Percentiles rank a stretch among this genome's conserved stretches.
Evolutionary conservation across 2,329 filamentous ascomycete genomes (phyloP).

Genomic region (Aspergillus tanneri): DNA sequence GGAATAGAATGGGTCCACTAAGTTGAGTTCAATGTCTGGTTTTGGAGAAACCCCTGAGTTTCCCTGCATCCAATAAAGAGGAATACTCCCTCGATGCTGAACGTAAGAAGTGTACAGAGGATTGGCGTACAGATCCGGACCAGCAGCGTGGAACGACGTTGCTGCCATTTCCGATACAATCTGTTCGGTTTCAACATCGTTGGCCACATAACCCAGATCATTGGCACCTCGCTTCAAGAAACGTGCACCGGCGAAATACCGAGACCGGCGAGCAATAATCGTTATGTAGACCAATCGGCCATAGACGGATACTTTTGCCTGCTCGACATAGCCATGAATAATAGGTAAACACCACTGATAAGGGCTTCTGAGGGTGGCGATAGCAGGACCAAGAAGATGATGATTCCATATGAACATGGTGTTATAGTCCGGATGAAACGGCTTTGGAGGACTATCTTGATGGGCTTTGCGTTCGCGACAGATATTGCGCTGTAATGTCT

Average conservation of each 20-base stretch:
- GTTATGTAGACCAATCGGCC: conserved; percentile 88
- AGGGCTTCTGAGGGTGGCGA: conserved; percentile 68
- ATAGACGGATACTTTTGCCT: conserved; percentile 80
- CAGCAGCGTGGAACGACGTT: conserved; percentile 92
- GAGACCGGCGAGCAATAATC: conserved; percentile 85
- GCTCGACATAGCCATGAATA: conserved; percentile 94
- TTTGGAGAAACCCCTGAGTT: conserved; percentile 93
- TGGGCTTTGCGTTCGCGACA: conserved; percentile 72
- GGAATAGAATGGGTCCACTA: conserved; percentile 94
- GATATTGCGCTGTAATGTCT: conserved; percentile 89
- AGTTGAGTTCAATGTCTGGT: conserved; percentile 89
- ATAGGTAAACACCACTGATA: conserved; percentile 97
- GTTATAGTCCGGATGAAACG: conserved; percentile 77
- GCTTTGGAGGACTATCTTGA: conserved; percentile 60
- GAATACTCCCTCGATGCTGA: conserved; percentile 94
- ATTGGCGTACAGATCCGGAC: conserved; percentile 78
- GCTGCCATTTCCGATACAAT: conserved; percentile 93
- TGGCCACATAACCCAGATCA: conserved; percentile 91
- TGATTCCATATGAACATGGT: conserved; percentile 99
- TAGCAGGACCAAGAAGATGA: conserved; percentile 77
- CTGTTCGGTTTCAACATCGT: conserved; percentile 98
- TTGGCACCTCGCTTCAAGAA: conserved; percentile 95
- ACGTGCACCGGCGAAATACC: conserved; percentile 89
- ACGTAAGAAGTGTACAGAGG: conserved; percentile 95
- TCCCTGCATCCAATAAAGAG: conserved; percentile 95